Conservation (phyloP, 306 rosid genomes). For the Ormosia emarginata region DNA sequence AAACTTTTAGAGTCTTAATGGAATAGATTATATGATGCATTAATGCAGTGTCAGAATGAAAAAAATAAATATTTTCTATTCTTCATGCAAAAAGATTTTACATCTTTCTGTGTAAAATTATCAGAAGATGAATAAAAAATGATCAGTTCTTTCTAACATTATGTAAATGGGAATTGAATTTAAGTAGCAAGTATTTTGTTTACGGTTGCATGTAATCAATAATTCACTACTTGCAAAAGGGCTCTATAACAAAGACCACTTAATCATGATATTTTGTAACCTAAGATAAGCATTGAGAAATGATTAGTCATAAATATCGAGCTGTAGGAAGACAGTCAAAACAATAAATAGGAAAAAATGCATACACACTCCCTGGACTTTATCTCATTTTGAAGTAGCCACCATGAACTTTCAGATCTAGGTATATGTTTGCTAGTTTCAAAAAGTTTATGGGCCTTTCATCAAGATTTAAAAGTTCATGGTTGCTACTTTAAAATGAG, state of each 20-base stretch:
- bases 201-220: not conserved
- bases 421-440: not conserved
- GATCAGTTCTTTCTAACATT: not conserved
- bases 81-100: too few relatives aligned
- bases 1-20: not conserved
- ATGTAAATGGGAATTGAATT: not conserved
- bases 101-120: not conserved
- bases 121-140: not conserved
- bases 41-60: too few relatives aligned
- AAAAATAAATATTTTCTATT: too few relatives aligned
- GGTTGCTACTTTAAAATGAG: not conserved
- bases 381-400: not conserved
- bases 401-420: not conserved
- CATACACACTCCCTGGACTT: not conserved
- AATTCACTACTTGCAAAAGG: not conserved
- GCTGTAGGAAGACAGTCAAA: not conserved
- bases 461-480: not conserved
- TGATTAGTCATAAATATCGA: not conserved
- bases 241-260: not conserved
- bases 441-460: not conserved
- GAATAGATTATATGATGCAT: not conserved
- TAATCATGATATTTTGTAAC: not conserved
- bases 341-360: not conserved
- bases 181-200: not conserved
- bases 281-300: not conserved